These are phyloP conservation scores for Zoysia matrella DNA, from an alignment of 202 grass and related monocot genomes.

Conservation along the genomic window DNA sequence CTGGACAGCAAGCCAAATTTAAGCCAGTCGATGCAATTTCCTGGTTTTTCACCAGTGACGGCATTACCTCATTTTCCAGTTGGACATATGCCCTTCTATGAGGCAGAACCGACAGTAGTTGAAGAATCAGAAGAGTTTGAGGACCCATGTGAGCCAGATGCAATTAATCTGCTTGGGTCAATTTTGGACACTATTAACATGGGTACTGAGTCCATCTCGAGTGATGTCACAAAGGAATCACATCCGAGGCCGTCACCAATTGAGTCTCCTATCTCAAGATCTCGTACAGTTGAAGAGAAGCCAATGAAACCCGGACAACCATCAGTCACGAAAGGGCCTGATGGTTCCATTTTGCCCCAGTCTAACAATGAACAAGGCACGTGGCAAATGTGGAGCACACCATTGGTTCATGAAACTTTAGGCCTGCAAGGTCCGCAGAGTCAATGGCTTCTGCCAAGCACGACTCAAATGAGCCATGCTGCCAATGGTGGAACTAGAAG, in stretches of 20 bases:
- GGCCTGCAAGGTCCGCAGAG: conserved; percentile 49
- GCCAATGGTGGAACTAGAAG: conserved; percentile 48
- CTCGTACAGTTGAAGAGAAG: conserved; percentile 59
- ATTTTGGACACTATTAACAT: conserved; percentile 79
- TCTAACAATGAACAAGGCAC: conserved; percentile 63
- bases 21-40: conserved; percentile 50
- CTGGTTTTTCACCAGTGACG: conserved; percentile 49
- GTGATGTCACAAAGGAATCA: conserved; percentile 52
- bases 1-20: conserved; percentile 47
- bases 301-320: conserved; percentile 28
- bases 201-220: conserved; percentile 51
- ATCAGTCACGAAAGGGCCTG: conserved; percentile 40
- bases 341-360: conserved; percentile 47
- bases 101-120: conserved; percentile 37
- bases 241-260: conserved; percentile 86
- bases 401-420: conserved; percentile 72
- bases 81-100: conserved; percentile 52
- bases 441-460: conserved; percentile 52
- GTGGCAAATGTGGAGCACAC: conserved; percentile 91
- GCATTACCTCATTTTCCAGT: conserved; percentile 49
- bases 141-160: conserved; percentile 86
- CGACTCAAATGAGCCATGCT: conserved; percentile 54
- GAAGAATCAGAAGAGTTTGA: conserved; percentile 90
- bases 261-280: conserved; percentile 64
- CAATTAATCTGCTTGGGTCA: conserved; percentile 75